Evolutionary conservation across 106 monocot genomes (phyloP), one percentile per base, ranked within the genome.

Genomic region (Xerophyta viscosa): DNA sequence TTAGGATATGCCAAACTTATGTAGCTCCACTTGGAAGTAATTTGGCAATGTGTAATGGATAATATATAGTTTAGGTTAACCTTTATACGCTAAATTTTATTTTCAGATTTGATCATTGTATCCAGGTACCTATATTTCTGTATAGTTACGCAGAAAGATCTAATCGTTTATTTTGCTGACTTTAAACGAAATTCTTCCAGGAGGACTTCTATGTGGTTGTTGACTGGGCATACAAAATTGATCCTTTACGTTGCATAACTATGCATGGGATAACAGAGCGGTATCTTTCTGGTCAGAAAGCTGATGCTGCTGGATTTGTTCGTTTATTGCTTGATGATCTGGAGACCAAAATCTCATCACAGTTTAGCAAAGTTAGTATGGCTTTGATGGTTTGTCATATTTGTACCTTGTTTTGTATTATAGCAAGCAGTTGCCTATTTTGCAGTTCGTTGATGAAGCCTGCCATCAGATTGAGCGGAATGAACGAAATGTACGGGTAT

Each of bases 401-500:
- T n/a, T n/a, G n/a, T n/a, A n/a, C n/a, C n/a, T n/a, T n/a, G n/a
- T n/a, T n/a, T n/a, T n/a, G n/a, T n/a, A n/a, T n/a, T n/a, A n/a
- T n/a, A n/a, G n/a, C n/a, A n/a, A n/a, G n/a, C n/a, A n/a, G n/a
- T n/a, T n/a, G n/a, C n/a, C n/a, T n/a, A n/a, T 11, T 59, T 56
- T 74, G 43, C 48, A 99, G 98, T 99, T 99, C 80, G 90, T 99
- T 61, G 90, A 99, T 63, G 98, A 98, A 65, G 90, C 98, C 51
- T 98, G 98, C 44, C 82, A 86, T 72, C 98, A 90, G 52, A 82
- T 98, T 63, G 98, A 90, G 69, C 70, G 78, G 59, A 90, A 90
- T 61, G 98, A 90, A 61, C 78, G 90, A 9, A 98, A 73, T 64
- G 65, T 80, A 25, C 66, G 82, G 24, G 90, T 86, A 71, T 69